Conservation (phyloP, 140 eudicot species). For the Flaveria floridana region DNA sequence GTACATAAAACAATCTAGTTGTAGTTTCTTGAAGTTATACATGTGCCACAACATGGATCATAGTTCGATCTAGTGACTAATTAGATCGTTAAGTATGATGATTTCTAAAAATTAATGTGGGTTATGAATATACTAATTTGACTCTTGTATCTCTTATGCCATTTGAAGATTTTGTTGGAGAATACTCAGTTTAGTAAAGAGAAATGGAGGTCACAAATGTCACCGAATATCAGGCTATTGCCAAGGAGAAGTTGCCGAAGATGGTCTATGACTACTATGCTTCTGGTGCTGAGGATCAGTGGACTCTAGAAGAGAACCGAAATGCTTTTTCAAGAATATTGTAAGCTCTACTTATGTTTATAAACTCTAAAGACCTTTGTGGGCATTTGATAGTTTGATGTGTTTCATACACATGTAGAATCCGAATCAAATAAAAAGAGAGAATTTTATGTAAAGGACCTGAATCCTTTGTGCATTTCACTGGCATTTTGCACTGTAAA, state of each 20-base stretch:
- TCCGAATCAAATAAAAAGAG: too few relatives aligned
- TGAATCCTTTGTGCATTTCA: background rate
- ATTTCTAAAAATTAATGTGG: background rate
- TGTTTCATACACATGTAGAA: background rate
- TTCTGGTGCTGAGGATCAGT: slow-evolving; percentile 94
- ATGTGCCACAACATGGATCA: background rate
- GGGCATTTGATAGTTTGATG: background rate
- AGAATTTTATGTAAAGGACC: too few relatives aligned
- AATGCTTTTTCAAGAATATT: slow-evolving; percentile 78
- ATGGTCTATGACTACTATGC: slow-evolving; percentile 91
- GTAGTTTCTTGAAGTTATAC: background rate
- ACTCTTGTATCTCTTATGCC: slow-evolving; percentile 22
- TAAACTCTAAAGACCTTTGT: too few relatives aligned
- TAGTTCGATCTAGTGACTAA: background rate
- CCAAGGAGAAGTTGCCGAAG: slow-evolving; percentile 87
- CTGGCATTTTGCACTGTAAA: too few relatives aligned
- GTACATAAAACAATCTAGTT: background rate
- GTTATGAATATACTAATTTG: background rate
- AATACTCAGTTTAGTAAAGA: slow-evolving; percentile 17
- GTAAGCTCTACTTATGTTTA: slow-evolving; percentile 37
- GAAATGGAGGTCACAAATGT: slow-evolving; percentile 77
- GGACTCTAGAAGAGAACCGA: slow-evolving; percentile 83
- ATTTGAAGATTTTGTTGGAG: slow-evolving; percentile 26
- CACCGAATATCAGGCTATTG: slow-evolving; percentile 78
- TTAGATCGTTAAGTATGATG: background rate